Percentiles rank a stretch among this genome's conserved stretches.
These are phyloP conservation scores for Tulasnella sp. DNA, from an alignment of 768 basidiomycete species.

Conservation along the genomic window DNA sequence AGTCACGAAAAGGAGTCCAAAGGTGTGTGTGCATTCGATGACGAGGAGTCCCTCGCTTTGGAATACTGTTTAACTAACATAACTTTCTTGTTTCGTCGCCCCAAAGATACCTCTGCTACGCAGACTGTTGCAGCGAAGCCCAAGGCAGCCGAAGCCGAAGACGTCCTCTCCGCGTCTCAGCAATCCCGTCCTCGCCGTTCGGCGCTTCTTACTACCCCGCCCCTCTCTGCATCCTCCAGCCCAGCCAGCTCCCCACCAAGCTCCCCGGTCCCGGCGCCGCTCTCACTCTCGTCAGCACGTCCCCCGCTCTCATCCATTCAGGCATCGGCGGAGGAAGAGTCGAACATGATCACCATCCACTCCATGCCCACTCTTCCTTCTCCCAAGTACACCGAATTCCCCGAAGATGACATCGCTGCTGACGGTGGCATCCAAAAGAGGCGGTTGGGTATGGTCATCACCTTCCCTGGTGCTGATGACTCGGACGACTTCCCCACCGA, in stretches of 20 bases:
- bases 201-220: constrained; percentile 3
- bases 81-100: background rate
- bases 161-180: background rate
- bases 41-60: background rate
- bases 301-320: background rate
- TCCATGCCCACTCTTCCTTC: background rate
- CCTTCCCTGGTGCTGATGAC: no score
- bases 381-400: constrained; percentile 6
- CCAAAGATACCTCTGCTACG: background rate
- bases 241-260: background rate
- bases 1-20: background rate
- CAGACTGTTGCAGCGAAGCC: background rate
- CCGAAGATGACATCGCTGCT: background rate
- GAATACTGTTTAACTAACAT: background rate
- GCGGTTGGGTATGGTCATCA: no score
- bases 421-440: background rate
- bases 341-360: constrained; percentile 9
- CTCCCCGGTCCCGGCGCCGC: background rate
- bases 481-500: constrained; percentile 5
- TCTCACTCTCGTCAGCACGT: background rate
- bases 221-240: background rate
- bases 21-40: background rate
- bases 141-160: constrained; percentile 11
- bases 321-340: background rate
- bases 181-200: background rate